A percentile compares a stretch with the other conserved stretches of the same genome.
Evolutionary conservation across 2,329 filamentous ascomycete species (phyloP).

Genomic region (Ascochyta clinopodiicola): DNA sequence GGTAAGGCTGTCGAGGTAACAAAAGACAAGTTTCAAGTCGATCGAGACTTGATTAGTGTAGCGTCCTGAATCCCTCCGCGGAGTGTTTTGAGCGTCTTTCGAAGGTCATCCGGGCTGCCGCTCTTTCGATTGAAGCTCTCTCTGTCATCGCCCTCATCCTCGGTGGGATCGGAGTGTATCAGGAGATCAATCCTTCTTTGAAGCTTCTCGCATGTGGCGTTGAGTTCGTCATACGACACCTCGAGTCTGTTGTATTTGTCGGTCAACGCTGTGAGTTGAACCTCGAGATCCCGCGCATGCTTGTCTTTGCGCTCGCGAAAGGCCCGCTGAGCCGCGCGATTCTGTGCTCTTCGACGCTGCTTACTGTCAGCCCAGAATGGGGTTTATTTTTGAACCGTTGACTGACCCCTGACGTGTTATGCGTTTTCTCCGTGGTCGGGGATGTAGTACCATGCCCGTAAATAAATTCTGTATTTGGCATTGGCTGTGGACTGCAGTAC

Average conservation of each 20-base stretch:
- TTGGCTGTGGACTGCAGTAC: constrained; percentile 47
- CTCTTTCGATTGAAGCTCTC: constrained; percentile 29
- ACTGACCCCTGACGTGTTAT: constrained; percentile 50
- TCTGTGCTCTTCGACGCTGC: constrained; percentile 65
- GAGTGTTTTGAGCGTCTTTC: constrained; percentile 48
- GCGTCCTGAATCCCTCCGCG: constrained; percentile 46
- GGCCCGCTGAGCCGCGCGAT: constrained; percentile 66
- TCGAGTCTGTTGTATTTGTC: constrained; percentile 63
- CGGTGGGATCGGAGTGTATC: constrained; percentile 43
- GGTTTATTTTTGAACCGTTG: not conserved
- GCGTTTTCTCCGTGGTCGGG: constrained; percentile 38
- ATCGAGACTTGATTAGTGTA: constrained; percentile 32
- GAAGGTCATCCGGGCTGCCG: constrained; percentile 44
- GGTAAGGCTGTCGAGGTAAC: constrained; percentile 12
- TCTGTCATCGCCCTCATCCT: constrained; percentile 37
- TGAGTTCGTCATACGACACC: constrained; percentile 58
- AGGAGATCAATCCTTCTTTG: constrained; percentile 49
- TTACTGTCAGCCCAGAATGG: constrained; percentile 13
- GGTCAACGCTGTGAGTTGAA: constrained; percentile 60
- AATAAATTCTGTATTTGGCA: constrained; percentile 33
- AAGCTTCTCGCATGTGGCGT: constrained; percentile 49
- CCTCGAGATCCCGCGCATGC: constrained; percentile 68
- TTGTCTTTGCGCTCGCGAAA: constrained; percentile 70
- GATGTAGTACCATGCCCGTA: constrained; percentile 27
- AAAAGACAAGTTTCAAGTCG: constrained; percentile 1